phyloP scores from a whole-genome alignment of 2,329 filamentous ascomycete species.

The Monosporascus sp. region DNA sequence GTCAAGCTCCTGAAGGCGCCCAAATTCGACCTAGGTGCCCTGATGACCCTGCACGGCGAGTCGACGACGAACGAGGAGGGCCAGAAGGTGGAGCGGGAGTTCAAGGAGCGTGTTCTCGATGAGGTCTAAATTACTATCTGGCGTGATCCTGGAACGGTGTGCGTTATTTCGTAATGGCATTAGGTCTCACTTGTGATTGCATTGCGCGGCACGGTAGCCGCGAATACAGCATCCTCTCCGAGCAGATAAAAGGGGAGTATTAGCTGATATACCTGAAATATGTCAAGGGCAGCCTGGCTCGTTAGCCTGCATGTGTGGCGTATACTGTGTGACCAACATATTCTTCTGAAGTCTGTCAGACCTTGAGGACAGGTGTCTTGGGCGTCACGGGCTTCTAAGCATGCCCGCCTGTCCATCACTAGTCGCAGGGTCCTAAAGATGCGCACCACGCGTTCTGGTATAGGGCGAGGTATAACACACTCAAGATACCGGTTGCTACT shows the following conservation, averaged over 20 bases:
- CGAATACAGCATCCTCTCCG: constrained; percentile 28
- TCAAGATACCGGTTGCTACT: no score
- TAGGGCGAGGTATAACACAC: no score
- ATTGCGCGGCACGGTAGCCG: constrained; percentile 40
- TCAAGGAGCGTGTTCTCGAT: constrained; percentile 96
- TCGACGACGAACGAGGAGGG: constrained; percentile 92
- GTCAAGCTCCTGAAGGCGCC: constrained; percentile 98
- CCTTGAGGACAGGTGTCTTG: no score
- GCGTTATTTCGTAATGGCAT: constrained; percentile 40
- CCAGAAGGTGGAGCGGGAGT: constrained; percentile 98
- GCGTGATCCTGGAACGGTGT: constrained; percentile 38
- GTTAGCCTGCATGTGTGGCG: background rate
- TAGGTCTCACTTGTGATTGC: constrained; percentile 43
- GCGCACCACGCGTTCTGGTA: no score
- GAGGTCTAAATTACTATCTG: constrained; percentile 66
- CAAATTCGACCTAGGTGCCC: constrained; percentile 97
- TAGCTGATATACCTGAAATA: constrained; percentile 30
- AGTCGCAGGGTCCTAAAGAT: no score
- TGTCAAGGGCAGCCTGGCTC: constrained; percentile 6
- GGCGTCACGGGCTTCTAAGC: no score
- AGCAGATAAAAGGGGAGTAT: constrained; percentile 29
- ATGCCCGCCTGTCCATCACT: no score
- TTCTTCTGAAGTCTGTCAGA: no score
- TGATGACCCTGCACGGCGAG: constrained; percentile 97
- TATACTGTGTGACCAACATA: background rate